These are phyloP conservation scores for Kodamaea sp. DNA, from an alignment of 1,139 yeast species.

Conservation along the genomic window DNA sequence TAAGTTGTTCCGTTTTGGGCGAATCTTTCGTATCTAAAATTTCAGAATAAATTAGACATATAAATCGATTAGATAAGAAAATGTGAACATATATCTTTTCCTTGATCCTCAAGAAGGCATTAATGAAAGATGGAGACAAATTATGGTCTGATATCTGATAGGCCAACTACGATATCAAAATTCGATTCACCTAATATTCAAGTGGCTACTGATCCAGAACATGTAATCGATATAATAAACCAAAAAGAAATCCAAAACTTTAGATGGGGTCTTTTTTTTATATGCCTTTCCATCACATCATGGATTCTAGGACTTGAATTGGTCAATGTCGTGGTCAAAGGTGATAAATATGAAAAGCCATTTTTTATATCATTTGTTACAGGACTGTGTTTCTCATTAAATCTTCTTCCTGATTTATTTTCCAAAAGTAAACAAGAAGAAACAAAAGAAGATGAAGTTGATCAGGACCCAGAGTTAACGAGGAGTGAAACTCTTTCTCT, in stretches of 20 bases:
- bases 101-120: no score
- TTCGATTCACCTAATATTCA: conserved; percentile 2
- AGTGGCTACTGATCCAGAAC: conserved; percentile 23
- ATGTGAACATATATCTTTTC: no score
- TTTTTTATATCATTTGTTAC: conserved; percentile 43
- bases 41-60: no score
- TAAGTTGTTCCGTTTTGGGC: no score
- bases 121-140: no score
- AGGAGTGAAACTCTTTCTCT: conserved; percentile 29
- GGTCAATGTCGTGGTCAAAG: conserved; percentile 47
- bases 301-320: conserved; percentile 52
- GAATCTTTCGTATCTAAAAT: no score
- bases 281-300: conserved; percentile 38
- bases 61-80: no score
- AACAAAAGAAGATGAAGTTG: conserved; percentile 6
- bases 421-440: not conserved
- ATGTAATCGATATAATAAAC: conserved; percentile 44
- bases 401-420: conserved; percentile 39
- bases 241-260: conserved; percentile 43
- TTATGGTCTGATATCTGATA: not conserved
- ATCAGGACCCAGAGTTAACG: conserved; percentile 18
- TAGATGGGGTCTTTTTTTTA: conserved; percentile 39
- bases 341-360: conserved; percentile 47
- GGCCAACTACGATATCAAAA: not conserved
- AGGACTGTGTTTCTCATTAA: conserved; percentile 44